Evolutionary conservation across 169 alveolate genomes (phyloP), one percentile per base, ranked within the genome.

Genomic region (Cryptosporidium parvum): DNA sequence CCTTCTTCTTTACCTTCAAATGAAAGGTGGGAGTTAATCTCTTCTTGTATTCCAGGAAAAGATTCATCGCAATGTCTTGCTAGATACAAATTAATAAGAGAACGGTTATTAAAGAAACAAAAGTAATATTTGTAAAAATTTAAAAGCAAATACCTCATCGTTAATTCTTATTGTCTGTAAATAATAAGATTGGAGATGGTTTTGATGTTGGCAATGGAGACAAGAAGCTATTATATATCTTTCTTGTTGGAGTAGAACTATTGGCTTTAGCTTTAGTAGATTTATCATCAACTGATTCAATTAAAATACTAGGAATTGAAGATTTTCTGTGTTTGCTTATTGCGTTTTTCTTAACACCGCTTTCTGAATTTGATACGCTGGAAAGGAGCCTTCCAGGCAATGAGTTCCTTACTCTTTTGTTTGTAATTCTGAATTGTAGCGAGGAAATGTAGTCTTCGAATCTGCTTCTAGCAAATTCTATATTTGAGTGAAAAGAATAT

Each of bases 1-100:
- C 92, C 97, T 18, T 87, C 95, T 29, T 87, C 94, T 33, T 85
- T 94, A 16, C 95, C 95, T 14, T 73, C 93, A 39, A 94, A 93
- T 53, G 94, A 93, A 86, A 85, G 97, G 85, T 95, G 97, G 97
- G 86, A 93, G 51, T 87, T 91, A 91, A 95, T 95, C 69, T 92
- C 97, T n/a, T 85, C 95, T 33, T 86, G 89, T 44, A 95, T 93
- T 5, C 92, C 84, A 72, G 95, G 94, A 23, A 93, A 93, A 69
- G 85, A 92, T 31, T 89, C 94, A 21, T 85, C 91, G 87, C 94
- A 93, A 85, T 93, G 95, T 69, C 56, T 93, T 51, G 51, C 85
- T 42, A 71, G 95, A 37, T 93, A 86, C 85, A 93, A 93, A 59
- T 62, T 80, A n/a, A 80, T 80, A 26, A 80, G 80, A 80, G 89